These are phyloP conservation scores for Diaporthe vexans DNA, from an alignment of 2,329 filamentous ascomycete genomes.

Conservation along the genomic window DNA sequence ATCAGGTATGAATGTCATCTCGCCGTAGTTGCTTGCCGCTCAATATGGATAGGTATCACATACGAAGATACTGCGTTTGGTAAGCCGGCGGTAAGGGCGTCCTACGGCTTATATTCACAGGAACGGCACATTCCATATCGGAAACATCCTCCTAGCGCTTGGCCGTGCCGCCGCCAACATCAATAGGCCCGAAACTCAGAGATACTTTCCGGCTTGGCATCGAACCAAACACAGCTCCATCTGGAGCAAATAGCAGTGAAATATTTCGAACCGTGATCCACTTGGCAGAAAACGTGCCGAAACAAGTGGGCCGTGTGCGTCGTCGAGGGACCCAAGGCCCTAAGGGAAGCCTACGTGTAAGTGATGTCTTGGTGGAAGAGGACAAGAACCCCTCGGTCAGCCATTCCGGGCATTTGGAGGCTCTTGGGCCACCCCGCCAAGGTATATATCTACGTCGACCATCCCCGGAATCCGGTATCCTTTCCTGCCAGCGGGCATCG, in stretches of 20 bases:
- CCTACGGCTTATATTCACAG: background rate
- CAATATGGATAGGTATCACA: background rate
- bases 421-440: constrained; percentile 27
- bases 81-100: constrained; percentile 3
- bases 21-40: background rate
- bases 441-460: constrained; percentile 13
- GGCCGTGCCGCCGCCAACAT: constrained; percentile 15
- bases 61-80: too few relatives aligned
- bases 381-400: constrained; percentile 27
- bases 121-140: background rate
- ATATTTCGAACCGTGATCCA: background rate
- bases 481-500: background rate
- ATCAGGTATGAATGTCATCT: background rate
- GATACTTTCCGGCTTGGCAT: constrained; percentile 28
- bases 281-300: constrained; percentile 23
- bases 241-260: constrained; percentile 10
- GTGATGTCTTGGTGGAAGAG: background rate
- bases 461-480: background rate
- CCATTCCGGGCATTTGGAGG: constrained; percentile 10
- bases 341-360: background rate
- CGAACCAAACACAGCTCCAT: constrained; percentile 5
- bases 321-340: background rate
- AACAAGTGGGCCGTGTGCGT: constrained; percentile 22
- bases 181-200: constrained; percentile 19
- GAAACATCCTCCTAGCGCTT: constrained; percentile 18